Evolutionary conservation across 768 basidiomycete species (phyloP), one percentile per base, ranked within the genome.

Genomic region (Boletus huronensis): DNA sequence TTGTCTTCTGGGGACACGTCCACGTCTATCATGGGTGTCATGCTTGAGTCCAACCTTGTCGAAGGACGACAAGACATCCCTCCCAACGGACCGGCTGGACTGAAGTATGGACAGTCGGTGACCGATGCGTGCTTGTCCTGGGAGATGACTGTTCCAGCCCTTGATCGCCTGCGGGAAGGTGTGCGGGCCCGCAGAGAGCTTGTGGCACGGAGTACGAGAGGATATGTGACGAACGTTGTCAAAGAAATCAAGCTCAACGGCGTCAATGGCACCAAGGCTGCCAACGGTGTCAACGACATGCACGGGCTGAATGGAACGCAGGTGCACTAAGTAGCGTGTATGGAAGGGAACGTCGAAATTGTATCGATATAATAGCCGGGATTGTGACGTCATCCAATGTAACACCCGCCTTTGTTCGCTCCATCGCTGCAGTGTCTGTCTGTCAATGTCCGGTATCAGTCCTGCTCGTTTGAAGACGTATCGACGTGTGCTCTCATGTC

Each of bases 111-210:
- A 26, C 85, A 88, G 67, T 89, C 87, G 8, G 89, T 95, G 6
- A 94, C 93, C 23, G 91, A 93, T 71, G 88, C 88, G 9, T 96
- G 91, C 71, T 79, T 98, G 46, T 87, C 88, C 40, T 98, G 94
- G 93, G 85, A 92, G 63, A 81, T 82, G 62, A 96, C 96, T 3
- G 77, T 94, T 6, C 84, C 85, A 2, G 77, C 83, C 1, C 78
- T 99, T 48, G 86, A 98, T 46, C 82, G 87, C 46, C 79, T 99
- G 19, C 82, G 96, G n/a, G 81, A 85, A 64, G 97, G 89, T 50
- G 93, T 98, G 5, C 84, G 81, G 49, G 88, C 85, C 32, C 84
- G 96, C 52, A 75, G 88, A 62, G 76, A 75, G 44, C 70, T 77
- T 32, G 68, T 83, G 21, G 74, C 74, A 43, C 73, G 66, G 55